Evolutionary conservation across 345 rosid genomes (phyloP), one percentile per base, ranked within the genome.

Genomic region (Citrus cavaleriei): DNA sequence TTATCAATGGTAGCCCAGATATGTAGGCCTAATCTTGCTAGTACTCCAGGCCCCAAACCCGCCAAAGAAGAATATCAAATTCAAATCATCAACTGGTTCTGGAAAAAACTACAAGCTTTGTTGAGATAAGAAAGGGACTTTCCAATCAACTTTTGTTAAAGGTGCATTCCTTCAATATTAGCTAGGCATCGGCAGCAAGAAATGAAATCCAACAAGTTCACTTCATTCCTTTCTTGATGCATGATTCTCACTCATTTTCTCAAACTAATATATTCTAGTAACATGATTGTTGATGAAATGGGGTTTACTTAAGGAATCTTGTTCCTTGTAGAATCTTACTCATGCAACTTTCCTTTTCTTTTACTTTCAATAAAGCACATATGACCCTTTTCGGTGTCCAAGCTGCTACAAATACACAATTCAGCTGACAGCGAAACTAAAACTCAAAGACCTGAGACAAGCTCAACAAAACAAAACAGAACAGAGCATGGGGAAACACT

Each of bases 311-410:
- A 78, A 77, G 77, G 93, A 85, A 89, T 87, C 91, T 66, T 60
- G 83, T 86, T 88, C 87, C 75, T 88, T 88, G 65, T 73, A 58
- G 72, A 83, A 72, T 63, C 74, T 79, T 79, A 59, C 68, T 27
- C 66, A 46, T 54, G 69, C 89, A 85, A 74, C 91, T 84, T 81
- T 80, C 77, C 88, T 82, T 86, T 88, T 72, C 63, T 82, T 77
- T 83, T 80, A 82, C 75, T 68, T 2, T 46, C 55, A 74, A 71
- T 77, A 86, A 83, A 84, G 86, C 84, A 80, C 90, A 69, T 79
- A 28, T 72, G 21, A 22, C 69, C 40, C 27, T 24, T 16, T 67
- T 54, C n/a, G 40, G 10, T 35, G 68, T n/a, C n/a, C 70, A 7
- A 34, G 64, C 69, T 42, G 46, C 32, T 65, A 63, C 70, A 73